These are phyloP conservation scores for Salvia miltiorrhiza DNA, from an alignment of 257 asterid species.

Conservation along the genomic window DNA sequence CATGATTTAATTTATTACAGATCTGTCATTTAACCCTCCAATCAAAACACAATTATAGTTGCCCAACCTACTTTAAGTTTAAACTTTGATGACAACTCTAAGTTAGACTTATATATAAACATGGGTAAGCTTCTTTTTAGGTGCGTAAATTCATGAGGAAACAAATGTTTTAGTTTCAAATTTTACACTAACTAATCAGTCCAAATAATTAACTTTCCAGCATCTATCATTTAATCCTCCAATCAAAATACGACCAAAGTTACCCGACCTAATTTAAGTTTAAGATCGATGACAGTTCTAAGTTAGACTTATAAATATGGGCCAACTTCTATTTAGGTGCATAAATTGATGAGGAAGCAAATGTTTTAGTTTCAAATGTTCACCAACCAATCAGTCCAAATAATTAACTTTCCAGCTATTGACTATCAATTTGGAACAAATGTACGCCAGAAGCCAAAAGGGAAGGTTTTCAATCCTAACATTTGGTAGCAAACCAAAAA, in stretches of 20 bases:
- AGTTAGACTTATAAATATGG: neutral
- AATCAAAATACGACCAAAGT: neutral
- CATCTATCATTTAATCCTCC: neutral
- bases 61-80: no score
- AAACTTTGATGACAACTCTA: no score
- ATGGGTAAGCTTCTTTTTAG: no score
- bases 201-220: no score
- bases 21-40: no score
- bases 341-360: neutral
- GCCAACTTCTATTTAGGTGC: neutral
- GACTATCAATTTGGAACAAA: neutral
- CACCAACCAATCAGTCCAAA: neutral
- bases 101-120: no score
- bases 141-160: no score
- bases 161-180: no score
- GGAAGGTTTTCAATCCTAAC: neutral
- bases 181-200: no score
- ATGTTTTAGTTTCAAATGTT: neutral
- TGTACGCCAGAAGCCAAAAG: neutral
- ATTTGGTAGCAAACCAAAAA: neutral
- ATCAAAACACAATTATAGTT: no score
- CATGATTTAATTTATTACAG: no score
- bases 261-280: neutral
- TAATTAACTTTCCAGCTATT: neutral
- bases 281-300: neutral